Percentiles rank a stretch among this genome's conserved stretches.
These are phyloP conservation scores for Delitschia confertaspora DNA, from an alignment of 495 filamentous ascomycete genomes.

Conservation along the genomic window DNA sequence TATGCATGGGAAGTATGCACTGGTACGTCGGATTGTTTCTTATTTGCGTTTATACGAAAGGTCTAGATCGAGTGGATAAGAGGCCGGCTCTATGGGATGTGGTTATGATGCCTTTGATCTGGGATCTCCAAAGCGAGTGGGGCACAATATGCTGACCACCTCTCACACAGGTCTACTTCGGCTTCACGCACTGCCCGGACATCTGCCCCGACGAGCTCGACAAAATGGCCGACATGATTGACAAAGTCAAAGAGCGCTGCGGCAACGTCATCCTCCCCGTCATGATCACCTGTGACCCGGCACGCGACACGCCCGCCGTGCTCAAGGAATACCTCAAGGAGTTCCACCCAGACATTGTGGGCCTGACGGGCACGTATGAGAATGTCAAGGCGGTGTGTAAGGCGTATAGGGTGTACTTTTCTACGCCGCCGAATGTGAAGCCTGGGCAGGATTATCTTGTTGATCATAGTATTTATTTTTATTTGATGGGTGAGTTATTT, in stretches of 20 bases:
- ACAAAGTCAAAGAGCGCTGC: constrained; percentile 53
- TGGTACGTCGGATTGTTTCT: constrained; percentile 37
- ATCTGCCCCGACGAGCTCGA: constrained; percentile 99
- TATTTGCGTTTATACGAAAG: no score
- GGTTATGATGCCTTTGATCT: no score
- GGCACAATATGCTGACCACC: background rate
- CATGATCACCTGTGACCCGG: constrained; percentile 94
- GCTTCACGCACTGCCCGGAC: constrained; percentile 96
- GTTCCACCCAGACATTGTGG: constrained; percentile 83
- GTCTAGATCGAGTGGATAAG: no score
- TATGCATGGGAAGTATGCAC: constrained; percentile 74
- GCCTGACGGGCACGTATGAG: constrained; percentile 86
- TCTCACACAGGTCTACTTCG: constrained; percentile 71
- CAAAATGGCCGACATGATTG: constrained; percentile 93
- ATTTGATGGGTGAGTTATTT: constrained; percentile 69
- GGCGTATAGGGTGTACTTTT: constrained; percentile 94
- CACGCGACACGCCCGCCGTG: constrained; percentile 75
- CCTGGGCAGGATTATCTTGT: constrained; percentile 94
- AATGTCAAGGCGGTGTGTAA: constrained; percentile 88
- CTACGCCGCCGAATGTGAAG: constrained; percentile 77
- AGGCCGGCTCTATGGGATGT: no score
- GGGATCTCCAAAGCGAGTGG: background rate
- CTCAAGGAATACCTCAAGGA: constrained; percentile 77
- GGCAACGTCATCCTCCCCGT: constrained; percentile 58
- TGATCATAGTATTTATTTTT: constrained; percentile 99